phyloP scores from a whole-genome alignment of 495 filamentous ascomycete species.

The Annulohypoxylon nitens region DNA sequence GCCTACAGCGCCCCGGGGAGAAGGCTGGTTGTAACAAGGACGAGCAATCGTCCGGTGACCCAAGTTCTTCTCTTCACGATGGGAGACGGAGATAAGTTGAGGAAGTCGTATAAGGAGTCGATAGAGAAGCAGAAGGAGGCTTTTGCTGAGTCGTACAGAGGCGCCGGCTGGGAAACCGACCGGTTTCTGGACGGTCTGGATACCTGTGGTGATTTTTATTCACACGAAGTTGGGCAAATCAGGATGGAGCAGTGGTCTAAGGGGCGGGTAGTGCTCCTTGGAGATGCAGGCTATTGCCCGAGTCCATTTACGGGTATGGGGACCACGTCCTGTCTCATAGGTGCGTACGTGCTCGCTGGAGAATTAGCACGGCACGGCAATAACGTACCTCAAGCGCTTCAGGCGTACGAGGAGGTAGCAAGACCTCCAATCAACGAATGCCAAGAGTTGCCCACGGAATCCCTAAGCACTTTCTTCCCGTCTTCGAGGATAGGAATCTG shows the following conservation, averaged over 20 bases:
- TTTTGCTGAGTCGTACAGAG: constrained; percentile 27
- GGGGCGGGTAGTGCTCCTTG: constrained; percentile 61
- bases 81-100: constrained; percentile 20
- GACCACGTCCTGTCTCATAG: constrained; percentile 57
- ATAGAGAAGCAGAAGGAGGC: constrained; percentile 37
- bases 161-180: constrained; percentile 33
- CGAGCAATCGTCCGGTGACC: constrained; percentile 18
- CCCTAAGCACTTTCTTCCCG: constrained; percentile 40
- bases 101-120: constrained; percentile 14
- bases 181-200: constrained; percentile 35
- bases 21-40: constrained; percentile 21
- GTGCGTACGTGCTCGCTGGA: constrained; percentile 67
- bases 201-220: constrained; percentile 36
- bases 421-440: constrained; percentile 56
- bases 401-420: constrained; percentile 55
- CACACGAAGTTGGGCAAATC: constrained; percentile 59
- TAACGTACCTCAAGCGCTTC: constrained; percentile 47
- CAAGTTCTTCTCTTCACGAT: constrained; percentile 32
- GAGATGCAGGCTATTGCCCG: constrained; percentile 66
- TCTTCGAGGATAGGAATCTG: constrained; percentile 48
- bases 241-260: constrained; percentile 50
- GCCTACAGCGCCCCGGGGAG: constrained; percentile 25
- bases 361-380: constrained; percentile 57
- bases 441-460: constrained; percentile 48
- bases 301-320: constrained; percentile 62